Evolutionary conservation across 78 protist genomes (phyloP).

Genomic region (Bigelowiella natans): DNA sequence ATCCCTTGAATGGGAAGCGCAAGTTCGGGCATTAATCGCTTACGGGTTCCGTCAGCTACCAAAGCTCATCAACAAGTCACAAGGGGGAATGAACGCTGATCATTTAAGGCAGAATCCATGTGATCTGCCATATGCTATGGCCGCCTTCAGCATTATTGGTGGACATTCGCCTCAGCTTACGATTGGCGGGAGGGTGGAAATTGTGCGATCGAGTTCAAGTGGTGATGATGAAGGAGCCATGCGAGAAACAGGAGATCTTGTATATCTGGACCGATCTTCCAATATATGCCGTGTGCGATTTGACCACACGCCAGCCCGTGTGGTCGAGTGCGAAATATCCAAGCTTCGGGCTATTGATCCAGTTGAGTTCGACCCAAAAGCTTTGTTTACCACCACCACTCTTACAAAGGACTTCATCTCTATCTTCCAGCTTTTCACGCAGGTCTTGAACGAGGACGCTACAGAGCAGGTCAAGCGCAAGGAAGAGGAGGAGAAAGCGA

Average conservation of each 20-base stretch:
- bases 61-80: neutral
- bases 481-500: neutral
- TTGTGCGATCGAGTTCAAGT: neutral
- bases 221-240: neutral
- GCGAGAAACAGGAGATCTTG: neutral
- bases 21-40: neutral
- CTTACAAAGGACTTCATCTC: neutral
- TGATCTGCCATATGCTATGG: neutral
- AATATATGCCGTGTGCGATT: neutral
- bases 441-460: neutral
- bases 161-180: neutral
- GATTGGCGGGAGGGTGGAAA: neutral
- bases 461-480: neutral
- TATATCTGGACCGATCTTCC: neutral
- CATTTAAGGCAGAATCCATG: too few species aligned
- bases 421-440: neutral
- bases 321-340: neutral
- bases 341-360: neutral
- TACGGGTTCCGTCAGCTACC: neutral
- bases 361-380: neutral
- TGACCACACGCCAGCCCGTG: neutral
- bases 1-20: too few species aligned
- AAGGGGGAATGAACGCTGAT: too few species aligned
- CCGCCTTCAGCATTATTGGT: neutral
- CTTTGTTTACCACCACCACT: too few species aligned